These are phyloP conservation scores for Bidens hawaiensis DNA, from an alignment of 140 eudicot species.

Conservation along the genomic window DNA sequence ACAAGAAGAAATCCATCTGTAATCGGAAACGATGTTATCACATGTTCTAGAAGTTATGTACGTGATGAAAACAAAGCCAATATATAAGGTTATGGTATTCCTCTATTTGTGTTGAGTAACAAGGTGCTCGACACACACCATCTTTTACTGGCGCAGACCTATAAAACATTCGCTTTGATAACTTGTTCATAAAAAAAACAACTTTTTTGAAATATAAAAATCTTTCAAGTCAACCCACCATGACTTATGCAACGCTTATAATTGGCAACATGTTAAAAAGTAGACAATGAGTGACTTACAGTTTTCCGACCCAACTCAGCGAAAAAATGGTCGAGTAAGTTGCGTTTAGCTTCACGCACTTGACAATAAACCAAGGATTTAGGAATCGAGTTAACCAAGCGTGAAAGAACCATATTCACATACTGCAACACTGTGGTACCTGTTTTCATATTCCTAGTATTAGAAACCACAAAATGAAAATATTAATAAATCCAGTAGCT, in stretches of 20 bases:
- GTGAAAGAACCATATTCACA: constrained; percentile 34
- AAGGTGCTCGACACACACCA: too few species aligned
- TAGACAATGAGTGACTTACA: constrained; percentile 13
- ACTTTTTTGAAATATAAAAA: not conserved
- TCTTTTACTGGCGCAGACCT: too few species aligned
- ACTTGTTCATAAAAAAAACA: not conserved
- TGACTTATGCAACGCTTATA: not conserved
- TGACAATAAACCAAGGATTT: constrained; percentile 43
- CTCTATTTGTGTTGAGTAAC: too few species aligned
- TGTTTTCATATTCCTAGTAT: constrained; percentile 6
- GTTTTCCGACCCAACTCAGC: constrained; percentile 33
- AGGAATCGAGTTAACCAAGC: constrained; percentile 37
- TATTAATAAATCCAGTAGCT: not conserved
- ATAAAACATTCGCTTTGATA: not conserved
- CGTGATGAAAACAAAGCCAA: too few species aligned
- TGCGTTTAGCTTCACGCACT: constrained; percentile 46
- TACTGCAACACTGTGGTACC: constrained; percentile 35
- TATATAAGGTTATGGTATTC: too few species aligned
- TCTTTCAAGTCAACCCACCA: not conserved
- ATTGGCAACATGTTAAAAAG: not conserved
- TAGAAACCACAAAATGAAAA: not conserved
- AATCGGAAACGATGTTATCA: too few species aligned
- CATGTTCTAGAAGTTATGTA: too few species aligned
- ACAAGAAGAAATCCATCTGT: too few species aligned
- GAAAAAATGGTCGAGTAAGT: constrained; percentile 33